phyloP scores from a whole-genome alignment of 2,329 filamentous ascomycete species.

The Scedosporium minutisporum region DNA sequence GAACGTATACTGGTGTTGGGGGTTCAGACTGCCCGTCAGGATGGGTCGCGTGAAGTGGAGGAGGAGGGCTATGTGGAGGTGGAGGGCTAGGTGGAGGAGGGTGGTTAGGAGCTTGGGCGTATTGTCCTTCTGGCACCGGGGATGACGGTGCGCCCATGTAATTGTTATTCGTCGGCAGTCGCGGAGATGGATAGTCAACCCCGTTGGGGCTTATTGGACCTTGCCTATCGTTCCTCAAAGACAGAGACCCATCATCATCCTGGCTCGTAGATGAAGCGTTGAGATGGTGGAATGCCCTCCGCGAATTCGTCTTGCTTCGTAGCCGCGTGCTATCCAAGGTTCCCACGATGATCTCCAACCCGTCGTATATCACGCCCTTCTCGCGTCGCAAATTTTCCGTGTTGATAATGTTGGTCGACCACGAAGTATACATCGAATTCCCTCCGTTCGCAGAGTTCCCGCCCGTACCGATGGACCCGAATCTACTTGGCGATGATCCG shows the following conservation, averaged over 20 bases:
- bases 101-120: slow-evolving; percentile 2
- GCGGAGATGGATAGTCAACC: not conserved
- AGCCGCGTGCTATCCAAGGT: slow-evolving; percentile 60
- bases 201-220: not conserved
- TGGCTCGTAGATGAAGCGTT: slow-evolving; percentile 20
- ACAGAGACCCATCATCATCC: slow-evolving; percentile 17
- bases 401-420: slow-evolving; percentile 63
- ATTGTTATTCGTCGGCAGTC: not conserved
- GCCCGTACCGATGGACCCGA: slow-evolving; percentile 21
- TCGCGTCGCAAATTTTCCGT: slow-evolving; percentile 79
- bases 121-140: not conserved
- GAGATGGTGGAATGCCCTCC: slow-evolving; percentile 5
- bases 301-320: slow-evolving; percentile 2
- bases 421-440: slow-evolving; percentile 38
- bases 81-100: slow-evolving; percentile 6
- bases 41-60: not conserved
- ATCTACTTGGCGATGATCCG: slow-evolving; percentile 34
- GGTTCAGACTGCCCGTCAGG: slow-evolving; percentile 13
- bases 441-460: slow-evolving; percentile 25
- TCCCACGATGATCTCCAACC: slow-evolving; percentile 80
- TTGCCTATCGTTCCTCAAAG: slow-evolving; percentile 5
- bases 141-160: not conserved
- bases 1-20: slow-evolving; percentile 40
- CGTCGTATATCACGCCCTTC: slow-evolving; percentile 81
- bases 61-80: not conserved